A percentile compares a stretch with the other conserved stretches of the same genome.
Evolutionary conservation across 768 basidiomycete species (phyloP).

Genomic region (Boletus vermiculosoides): DNA sequence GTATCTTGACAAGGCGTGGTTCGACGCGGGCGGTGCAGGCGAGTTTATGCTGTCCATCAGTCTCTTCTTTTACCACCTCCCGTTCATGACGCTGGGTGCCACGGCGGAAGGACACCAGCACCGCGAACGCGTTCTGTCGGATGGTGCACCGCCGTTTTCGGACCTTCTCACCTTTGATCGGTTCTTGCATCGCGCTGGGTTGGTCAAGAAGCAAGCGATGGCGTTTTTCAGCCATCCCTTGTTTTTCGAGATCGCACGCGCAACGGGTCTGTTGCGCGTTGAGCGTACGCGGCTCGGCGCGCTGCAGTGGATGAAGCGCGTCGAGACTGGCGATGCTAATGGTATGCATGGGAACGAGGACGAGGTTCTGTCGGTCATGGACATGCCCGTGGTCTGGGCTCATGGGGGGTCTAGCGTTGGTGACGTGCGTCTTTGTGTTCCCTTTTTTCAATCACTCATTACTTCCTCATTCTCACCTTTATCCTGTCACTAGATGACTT

Average conservation of each 20-base stretch:
- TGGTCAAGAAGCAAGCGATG: conserved; percentile 37
- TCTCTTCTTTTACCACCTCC: conserved; percentile 42
- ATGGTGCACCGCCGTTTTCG: conserved; percentile 37
- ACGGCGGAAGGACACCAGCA: neutral
- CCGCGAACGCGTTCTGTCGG: neutral
- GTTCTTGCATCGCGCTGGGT: conserved; percentile 44
- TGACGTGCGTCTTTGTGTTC: conserved; percentile 14
- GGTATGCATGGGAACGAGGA: neutral
- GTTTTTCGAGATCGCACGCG: conserved; percentile 40
- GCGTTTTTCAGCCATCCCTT: conserved; percentile 43
- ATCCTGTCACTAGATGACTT: conserved; percentile 30
- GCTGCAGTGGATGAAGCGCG: conserved; percentile 25
- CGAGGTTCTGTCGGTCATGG: conserved; percentile 2
- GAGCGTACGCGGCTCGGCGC: conserved; percentile 5
- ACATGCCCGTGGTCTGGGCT: conserved; percentile 10
- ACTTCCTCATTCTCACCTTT: neutral
- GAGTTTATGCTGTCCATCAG: conserved; percentile 46
- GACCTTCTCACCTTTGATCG: conserved; percentile 45
- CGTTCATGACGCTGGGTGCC: conserved; percentile 45
- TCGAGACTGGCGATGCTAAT: neutral
- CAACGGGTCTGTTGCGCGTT: conserved; percentile 4
- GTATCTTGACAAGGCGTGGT: conserved; percentile 49
- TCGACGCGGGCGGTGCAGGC: conserved; percentile 40
- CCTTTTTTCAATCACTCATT: neutral
- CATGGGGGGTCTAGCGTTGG: conserved; percentile 28